Conservation (phyloP, 2,329 filamentous ascomycete genomes). For the Verticillium tricorpus region DNA sequence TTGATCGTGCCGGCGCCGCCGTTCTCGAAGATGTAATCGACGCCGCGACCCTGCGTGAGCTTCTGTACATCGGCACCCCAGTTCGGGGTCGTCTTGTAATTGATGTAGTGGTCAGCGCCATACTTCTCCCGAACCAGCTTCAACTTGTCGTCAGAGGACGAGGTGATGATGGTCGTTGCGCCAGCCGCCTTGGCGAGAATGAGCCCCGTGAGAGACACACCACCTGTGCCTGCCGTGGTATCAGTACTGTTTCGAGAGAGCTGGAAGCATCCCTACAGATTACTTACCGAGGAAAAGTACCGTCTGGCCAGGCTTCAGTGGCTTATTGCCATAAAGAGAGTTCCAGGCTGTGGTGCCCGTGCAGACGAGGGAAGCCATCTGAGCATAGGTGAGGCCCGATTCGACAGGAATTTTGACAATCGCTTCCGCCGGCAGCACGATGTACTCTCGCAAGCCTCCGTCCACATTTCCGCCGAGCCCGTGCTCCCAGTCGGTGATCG, state of each 20-base stretch:
- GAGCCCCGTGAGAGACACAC: conserved; percentile 38
- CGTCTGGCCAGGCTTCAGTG: conserved; percentile 33
- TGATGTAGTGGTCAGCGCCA: conserved; percentile 41
- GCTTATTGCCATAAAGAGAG: conserved; percentile 35
- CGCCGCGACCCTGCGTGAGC: conserved; percentile 39
- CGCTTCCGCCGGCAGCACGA: conserved; percentile 32
- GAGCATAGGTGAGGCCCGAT: conserved; percentile 24
- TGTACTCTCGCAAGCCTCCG: conserved; percentile 36
- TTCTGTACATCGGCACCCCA: conserved; percentile 40
- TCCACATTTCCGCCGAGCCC: conserved; percentile 24
- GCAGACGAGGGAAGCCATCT: conserved; percentile 34
- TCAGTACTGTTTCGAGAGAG: no score
- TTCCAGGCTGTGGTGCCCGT: conserved; percentile 45
- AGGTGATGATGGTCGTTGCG: conserved; percentile 42
- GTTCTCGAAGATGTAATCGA: conserved; percentile 33
- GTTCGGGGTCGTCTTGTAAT: conserved; percentile 39
- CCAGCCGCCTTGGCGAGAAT: conserved; percentile 41
- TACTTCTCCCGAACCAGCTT: conserved; percentile 24
- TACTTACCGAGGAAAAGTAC: conserved; percentile 27
- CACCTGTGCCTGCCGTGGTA: conserved; percentile 34
- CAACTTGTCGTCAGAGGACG: conserved; percentile 45
- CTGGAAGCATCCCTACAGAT: no score
- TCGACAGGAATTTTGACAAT: conserved; percentile 34
- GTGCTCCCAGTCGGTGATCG: conserved; percentile 13
- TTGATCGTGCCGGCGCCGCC: conserved; percentile 34